phyloP scores from a whole-genome alignment of 768 basidiomycete genomes.

The Atractiella rhizophila region DNA sequence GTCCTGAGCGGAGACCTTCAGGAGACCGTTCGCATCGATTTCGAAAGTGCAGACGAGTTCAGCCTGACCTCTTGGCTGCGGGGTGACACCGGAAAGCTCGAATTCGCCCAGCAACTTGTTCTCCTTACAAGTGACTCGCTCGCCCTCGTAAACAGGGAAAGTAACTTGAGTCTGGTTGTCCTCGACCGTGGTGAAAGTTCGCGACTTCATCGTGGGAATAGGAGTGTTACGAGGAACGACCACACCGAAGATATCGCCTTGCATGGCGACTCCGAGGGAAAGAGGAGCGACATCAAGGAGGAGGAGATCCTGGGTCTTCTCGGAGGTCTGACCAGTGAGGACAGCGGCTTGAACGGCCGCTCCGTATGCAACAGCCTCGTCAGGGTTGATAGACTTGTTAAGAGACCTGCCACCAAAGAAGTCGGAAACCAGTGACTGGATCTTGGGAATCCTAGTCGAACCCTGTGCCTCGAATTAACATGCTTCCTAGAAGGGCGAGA shows the following conservation, averaged over 20 bases:
- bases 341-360: slow-evolving; percentile 98
- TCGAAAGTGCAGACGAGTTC: slow-evolving; percentile 98
- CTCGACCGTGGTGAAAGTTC: slow-evolving; percentile 98
- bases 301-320: slow-evolving; percentile 94
- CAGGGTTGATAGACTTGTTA: slow-evolving; percentile 99
- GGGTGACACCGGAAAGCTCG: slow-evolving; percentile 94
- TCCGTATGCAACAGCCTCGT: slow-evolving; percentile 98
- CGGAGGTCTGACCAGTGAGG: slow-evolving; percentile 92
- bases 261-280: slow-evolving; percentile 99
- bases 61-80: slow-evolving; percentile 97
- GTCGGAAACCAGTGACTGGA: slow-evolving; percentile 91
- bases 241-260: slow-evolving; percentile 98
- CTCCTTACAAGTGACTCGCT: slow-evolving; percentile 97
- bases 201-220: slow-evolving; percentile 96
- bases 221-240: slow-evolving; percentile 99
- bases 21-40: slow-evolving; percentile 94
- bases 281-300: slow-evolving; percentile 95
- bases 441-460: slow-evolving; percentile 98
- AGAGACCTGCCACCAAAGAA: slow-evolving; percentile 92
- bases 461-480: too few species aligned
- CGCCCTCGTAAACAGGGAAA: slow-evolving; percentile 99
- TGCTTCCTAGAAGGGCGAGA: too few species aligned
- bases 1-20: slow-evolving; percentile 97
- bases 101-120: slow-evolving; percentile 98
- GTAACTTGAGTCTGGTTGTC: slow-evolving; percentile 97